Conservation (phyloP, 768 basidiomycete species). For the Lyophyllum semitale region DNA sequence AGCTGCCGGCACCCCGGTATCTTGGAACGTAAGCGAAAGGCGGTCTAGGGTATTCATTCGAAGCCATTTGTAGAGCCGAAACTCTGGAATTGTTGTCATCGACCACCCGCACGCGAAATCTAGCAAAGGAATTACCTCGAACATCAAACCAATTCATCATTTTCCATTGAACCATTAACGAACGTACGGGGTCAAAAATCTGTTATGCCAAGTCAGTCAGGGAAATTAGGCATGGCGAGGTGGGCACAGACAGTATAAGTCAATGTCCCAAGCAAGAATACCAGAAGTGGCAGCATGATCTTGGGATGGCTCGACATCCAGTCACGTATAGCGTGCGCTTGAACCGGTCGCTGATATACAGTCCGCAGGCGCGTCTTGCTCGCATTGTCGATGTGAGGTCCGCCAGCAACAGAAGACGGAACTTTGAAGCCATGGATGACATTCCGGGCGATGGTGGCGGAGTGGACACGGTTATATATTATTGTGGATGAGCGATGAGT, state of each 20-base stretch:
- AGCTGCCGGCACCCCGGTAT: slow-evolving; percentile 21
- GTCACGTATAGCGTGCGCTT: slow-evolving; percentile 65
- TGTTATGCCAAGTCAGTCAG: slow-evolving; percentile 27
- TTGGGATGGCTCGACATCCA: slow-evolving; percentile 89
- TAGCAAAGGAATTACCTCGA: slow-evolving; percentile 46
- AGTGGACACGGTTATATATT: slow-evolving; percentile 59
- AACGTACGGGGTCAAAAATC: slow-evolving; percentile 92
- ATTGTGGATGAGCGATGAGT: slow-evolving; percentile 66
- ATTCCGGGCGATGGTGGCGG: slow-evolving; percentile 84
- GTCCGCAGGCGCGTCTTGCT: slow-evolving; percentile 52
- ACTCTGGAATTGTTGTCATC: slow-evolving; percentile 47
- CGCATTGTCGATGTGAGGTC: slow-evolving; percentile 17
- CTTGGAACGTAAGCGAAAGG: slow-evolving; percentile 22
- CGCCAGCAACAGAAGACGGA: slow-evolving; percentile 18
- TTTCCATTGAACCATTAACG: slow-evolving; percentile 80
- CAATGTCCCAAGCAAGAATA: slow-evolving; percentile 87
- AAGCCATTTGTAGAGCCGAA: slow-evolving; percentile 76
- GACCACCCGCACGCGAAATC: neutral
- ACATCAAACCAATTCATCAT: slow-evolving; percentile 85
- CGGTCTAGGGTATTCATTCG: slow-evolving; percentile 59
- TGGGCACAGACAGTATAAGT: slow-evolving; percentile 73
- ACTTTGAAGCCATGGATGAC: slow-evolving; percentile 65
- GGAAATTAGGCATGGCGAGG: neutral
- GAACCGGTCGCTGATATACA: slow-evolving; percentile 64
- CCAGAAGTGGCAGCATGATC: slow-evolving; percentile 75